Evolutionary conservation across 495 filamentous ascomycete genomes (phyloP), one percentile per base, ranked within the genome.

Genomic region (Jackrogersella minutella): DNA sequence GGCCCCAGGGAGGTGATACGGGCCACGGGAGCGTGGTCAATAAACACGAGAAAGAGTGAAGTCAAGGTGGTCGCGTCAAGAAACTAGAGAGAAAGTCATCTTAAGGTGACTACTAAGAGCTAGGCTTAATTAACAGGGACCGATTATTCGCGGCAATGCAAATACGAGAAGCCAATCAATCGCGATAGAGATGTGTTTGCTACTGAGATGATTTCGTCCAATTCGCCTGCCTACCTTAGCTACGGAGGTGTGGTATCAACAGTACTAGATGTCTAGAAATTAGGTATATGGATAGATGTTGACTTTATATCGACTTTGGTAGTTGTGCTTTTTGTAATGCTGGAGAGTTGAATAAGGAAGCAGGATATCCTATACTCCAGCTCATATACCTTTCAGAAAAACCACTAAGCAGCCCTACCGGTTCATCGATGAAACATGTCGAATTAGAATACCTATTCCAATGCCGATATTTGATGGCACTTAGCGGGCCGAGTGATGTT

Each of bases 71-170:
- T 57, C 40, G 59, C 28, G 52, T 55, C 53, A 47, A 68, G 7
- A 47, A 62, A 63, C 58, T 68, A 68, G 65, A 58, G 26, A 46
- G 26, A 30, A 7, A 11, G 19, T 31, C 50, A 50, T 61, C 31
- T 28, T 39, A 60, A 24, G 39, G 21, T 26, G 55, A 69, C 66
- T 55, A 54, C 49, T 57, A 50, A 39, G 66, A 69, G 60, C 50
- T 69, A 69, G 34, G 66, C 60, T 69, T 69, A 69, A 69, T 69
- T 58, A 63, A 50, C 53, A 52, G 56, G 50, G 58, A 58, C 58
- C 65, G 54, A 63, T 68, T 68, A 68, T 63, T 63, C 59, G 47
- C 40, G 54, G 46, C 52, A 55, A 49, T 44, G 33, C 47, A 59
- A 62, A 59, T 54, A 59, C 19, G 54, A 62, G 53, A 59, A 34